Evolutionary conservation across 2,329 filamentous ascomycete genomes (phyloP).

Genomic region (Colletotrichum chrysophilum): DNA sequence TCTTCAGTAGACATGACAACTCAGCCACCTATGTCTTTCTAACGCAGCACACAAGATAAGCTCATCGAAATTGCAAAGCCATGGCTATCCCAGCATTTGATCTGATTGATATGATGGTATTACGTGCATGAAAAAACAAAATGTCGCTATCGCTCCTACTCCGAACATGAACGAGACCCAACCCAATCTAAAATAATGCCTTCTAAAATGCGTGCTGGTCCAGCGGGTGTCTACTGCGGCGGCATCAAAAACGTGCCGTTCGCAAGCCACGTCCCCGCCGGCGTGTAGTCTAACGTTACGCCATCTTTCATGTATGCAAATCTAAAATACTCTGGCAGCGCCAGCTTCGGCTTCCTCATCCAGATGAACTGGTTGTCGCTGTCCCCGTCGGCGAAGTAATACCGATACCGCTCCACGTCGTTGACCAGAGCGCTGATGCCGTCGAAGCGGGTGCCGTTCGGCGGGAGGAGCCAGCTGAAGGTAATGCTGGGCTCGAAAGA

Average conservation of each 20-base stretch:
- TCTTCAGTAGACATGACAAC: neutral
- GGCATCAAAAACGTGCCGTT: conserved; percentile 14
- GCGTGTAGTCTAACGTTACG: conserved; percentile 9
- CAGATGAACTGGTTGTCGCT: conserved; percentile 5
- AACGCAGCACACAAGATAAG: neutral
- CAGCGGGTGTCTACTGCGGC: neutral
- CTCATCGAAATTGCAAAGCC: neutral
- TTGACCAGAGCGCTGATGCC: conserved; percentile 83
- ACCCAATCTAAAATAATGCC: neutral
- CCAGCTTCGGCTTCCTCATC: conserved; percentile 4
- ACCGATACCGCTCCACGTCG: conserved; percentile 81
- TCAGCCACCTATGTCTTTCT: neutral
- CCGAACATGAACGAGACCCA: neutral
- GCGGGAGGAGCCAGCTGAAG: conserved; percentile 55
- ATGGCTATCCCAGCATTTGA: neutral
- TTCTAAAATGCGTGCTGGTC: neutral
- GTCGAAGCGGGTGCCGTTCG: conserved; percentile 59
- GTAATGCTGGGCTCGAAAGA: conserved; percentile 67
- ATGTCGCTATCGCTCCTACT: neutral
- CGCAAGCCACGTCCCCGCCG: conserved; percentile 12
- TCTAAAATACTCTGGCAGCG: conserved; percentile 14
- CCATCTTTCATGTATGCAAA: conserved; percentile 17
- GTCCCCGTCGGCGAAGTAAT: conserved; percentile 65
- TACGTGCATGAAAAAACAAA: neutral
- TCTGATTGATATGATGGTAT: neutral